Conservation (phyloP, 2,329 filamentous ascomycete genomes). For the Zasmidium angulare region DNA sequence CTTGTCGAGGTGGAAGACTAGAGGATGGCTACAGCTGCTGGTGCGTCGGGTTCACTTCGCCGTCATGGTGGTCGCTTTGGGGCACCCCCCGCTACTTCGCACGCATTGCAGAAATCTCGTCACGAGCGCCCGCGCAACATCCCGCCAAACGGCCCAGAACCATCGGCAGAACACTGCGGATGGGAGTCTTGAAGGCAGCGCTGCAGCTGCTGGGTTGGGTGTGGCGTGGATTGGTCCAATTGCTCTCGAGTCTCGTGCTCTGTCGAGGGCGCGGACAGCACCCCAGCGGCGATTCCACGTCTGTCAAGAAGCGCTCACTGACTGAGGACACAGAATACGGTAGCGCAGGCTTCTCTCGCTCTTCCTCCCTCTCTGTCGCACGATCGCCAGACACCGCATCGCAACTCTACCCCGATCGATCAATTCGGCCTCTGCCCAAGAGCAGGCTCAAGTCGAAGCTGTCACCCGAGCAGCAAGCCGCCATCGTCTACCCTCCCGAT, state of each 20-base stretch:
- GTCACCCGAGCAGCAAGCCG: conserved; percentile 77
- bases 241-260: conserved; percentile 1
- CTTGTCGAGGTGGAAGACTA: conserved; percentile 10
- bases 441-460: conserved; percentile 83
- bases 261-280: not conserved
- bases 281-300: not conserved
- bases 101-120: not conserved
- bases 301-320: conserved; percentile 7
- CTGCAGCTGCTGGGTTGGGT: not conserved
- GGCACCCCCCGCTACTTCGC: not conserved
- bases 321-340: conserved; percentile 15
- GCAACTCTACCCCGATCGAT: conserved; percentile 80
- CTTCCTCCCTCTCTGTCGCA: conserved; percentile 13
- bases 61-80: not conserved
- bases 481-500: conserved; percentile 77
- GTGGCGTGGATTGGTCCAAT: not conserved
- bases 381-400: conserved; percentile 66
- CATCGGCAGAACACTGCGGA: not conserved
- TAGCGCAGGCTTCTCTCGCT: not conserved
- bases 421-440: conserved; percentile 89
- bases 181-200: not conserved
- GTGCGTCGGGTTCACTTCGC: conserved; percentile 14
- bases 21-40: conserved; percentile 26
- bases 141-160: not conserved
- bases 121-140: not conserved